A percentile compares a stretch with the other conserved stretches of the same genome.
Conservation (phyloP, 2,329 filamentous ascomycete genomes). For the Ophiosphaerella narmari region DNA sequence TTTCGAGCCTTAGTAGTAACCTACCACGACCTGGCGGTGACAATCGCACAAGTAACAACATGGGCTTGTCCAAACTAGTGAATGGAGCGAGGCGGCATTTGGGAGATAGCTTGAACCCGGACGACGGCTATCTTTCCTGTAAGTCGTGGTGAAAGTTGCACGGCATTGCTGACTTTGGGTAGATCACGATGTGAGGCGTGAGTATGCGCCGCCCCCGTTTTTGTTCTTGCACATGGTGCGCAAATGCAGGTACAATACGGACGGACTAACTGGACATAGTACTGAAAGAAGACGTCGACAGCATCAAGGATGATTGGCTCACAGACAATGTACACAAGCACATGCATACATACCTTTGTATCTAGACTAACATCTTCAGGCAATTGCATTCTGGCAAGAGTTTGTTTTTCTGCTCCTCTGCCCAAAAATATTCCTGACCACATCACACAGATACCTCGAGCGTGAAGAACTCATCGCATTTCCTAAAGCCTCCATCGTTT, state of each 20-base stretch:
- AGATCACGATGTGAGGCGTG: constrained; percentile 71
- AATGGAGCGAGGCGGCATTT: constrained; percentile 35
- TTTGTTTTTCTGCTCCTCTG: constrained; percentile 48
- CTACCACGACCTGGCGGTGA: background rate
- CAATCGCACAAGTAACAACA: constrained; percentile 10
- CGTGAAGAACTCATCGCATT: constrained; percentile 81
- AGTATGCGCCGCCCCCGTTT: constrained; percentile 40
- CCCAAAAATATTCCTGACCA: constrained; percentile 1
- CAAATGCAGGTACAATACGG: constrained; percentile 2
- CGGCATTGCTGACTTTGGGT: constrained; percentile 24
- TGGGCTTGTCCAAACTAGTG: constrained; percentile 29
- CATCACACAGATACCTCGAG: constrained; percentile 71
- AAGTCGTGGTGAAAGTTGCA: constrained; percentile 44
- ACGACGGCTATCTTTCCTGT: constrained; percentile 74
- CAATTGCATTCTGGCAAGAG: constrained; percentile 98
- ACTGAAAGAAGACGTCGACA: constrained; percentile 85
- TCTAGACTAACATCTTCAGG: constrained; percentile 55
- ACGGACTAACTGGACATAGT: constrained; percentile 58
- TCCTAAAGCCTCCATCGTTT: constrained; percentile 82
- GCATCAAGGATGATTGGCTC: constrained; percentile 90
- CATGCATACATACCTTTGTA: background rate
- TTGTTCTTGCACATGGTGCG: constrained; percentile 1
- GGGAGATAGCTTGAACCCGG: constrained; percentile 51
- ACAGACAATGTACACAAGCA: constrained; percentile 77
- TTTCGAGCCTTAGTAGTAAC: background rate